A percentile compares a stretch with the other conserved stretches of the same genome.
phyloP scores from a whole-genome alignment of 495 filamentous ascomycete genomes.

The Penicillium robsamsonii region DNA sequence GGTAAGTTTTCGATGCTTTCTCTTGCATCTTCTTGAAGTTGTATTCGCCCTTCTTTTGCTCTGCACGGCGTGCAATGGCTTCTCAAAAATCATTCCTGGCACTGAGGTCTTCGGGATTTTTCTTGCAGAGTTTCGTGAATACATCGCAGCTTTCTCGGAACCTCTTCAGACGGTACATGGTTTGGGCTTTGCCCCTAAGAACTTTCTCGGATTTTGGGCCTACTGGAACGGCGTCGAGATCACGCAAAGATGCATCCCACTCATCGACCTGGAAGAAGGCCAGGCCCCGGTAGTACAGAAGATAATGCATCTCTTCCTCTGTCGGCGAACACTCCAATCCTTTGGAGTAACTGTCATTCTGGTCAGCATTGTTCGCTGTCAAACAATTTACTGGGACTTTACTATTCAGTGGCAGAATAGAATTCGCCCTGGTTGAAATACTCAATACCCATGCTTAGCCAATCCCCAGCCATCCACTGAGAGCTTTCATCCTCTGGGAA shows the following conservation, averaged over 20 bases:
- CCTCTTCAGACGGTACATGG: slow-evolving; percentile 33
- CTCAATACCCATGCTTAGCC: slow-evolving; percentile 39
- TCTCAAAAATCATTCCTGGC: slow-evolving; percentile 8
- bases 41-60: slow-evolving; percentile 34
- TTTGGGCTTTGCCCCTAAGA: no score
- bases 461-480: slow-evolving; percentile 22
- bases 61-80: slow-evolving; percentile 15
- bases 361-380: neutral
- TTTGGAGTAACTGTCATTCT: slow-evolving; percentile 24
- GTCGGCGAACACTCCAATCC: slow-evolving; percentile 22
- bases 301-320: slow-evolving; percentile 15
- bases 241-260: slow-evolving; percentile 46
- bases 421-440: slow-evolving; percentile 22
- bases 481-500: slow-evolving; percentile 3
- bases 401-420: slow-evolving; percentile 26
- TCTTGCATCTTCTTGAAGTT: slow-evolving; percentile 39
- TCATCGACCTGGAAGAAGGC: slow-evolving; percentile 39
- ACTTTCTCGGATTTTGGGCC: slow-evolving; percentile 34
- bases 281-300: slow-evolving; percentile 42
- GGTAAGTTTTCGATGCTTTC: slow-evolving; percentile 28
- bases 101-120: slow-evolving; percentile 27
- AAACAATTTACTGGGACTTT: neutral
- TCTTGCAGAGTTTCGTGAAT: slow-evolving; percentile 19
- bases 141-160: slow-evolving; percentile 34
- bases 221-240: slow-evolving; percentile 13